Base-by-base conservation (phyloP, 2,329 filamentous ascomycete species). In the Chalaropsis thielavioides region DNA sequence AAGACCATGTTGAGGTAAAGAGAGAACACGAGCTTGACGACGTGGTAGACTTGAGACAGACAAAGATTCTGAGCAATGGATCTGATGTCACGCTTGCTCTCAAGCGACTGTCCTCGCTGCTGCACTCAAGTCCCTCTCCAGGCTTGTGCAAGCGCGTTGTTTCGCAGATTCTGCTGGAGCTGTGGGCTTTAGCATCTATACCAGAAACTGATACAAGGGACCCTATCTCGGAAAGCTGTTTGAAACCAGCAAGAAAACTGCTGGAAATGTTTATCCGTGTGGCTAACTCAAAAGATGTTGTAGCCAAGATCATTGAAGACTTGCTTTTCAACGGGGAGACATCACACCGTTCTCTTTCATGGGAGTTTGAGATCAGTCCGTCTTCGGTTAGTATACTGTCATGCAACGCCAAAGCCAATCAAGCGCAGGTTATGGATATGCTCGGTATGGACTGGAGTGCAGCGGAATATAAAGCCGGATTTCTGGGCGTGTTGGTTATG, bases 81-180 rank as follows among this genome's bases (percentile, higher is more conserved):
- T 70, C 75, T 1, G 74, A 80, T 1, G 72, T 89, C 3, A 74
- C 76, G 19, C 72, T 72, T 41, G 79, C 83, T 1, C 71, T 90
- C 1, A 76, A 74, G 40, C 78, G 85, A 17, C 72, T 90, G 0
- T 77, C 76, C 43, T 76, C 79, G 0, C 73, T 90, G 1, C 71
- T 85, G 1, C 76, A 81, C 22, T 86, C 84, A 0, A 86, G 87
- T 70, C 85, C 85, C 0, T 86, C 88, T 64, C 83, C 85, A 0
- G 84, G 84, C 0, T 73, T 89, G 10, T 81, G 84, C 56, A 84
- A 80, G 68, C 77, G 87, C 62, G 75, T 90, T 0, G 72, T 89
- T 1, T 75, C 76, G 2, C 82, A 82, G 0, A 70, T 88, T 1
- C 69, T 87, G 2, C 72, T 84, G 3, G 80, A 85, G 1, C 74